Evolutionary conservation across 805 yeast species (phyloP), one percentile per base, ranked within the genome.

Genomic region (Pichia californica): DNA sequence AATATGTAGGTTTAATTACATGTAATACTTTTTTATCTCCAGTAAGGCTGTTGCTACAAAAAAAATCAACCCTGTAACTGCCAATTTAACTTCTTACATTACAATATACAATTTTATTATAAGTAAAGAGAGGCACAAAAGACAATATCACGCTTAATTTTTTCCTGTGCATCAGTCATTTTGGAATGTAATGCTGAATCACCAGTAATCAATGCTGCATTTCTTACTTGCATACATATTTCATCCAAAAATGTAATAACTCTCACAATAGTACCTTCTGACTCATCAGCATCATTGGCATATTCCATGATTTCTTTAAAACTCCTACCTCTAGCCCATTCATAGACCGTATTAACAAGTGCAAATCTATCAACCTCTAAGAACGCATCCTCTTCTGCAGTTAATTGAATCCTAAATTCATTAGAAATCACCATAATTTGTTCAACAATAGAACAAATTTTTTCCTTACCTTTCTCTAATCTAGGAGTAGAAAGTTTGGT

Each of bases 261-360:
- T 57, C 99, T 76, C 19, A 93, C 99, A 57, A 93, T 93, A 0
- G 96, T 86, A 33, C 99, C 99, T 64, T 93, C 99, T 19, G 62
- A 60, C 41, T 62, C 66, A 41, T 52, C 58, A 30, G 88, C 89
- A 55, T 89, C 95, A 16, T 79, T 81, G 45, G 96, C 86, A 50
- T 88, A 73, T 47, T 78, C 82, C 83, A 89, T 93, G 51, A 93
- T 91, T 45, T 88, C 94, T 51, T 83, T 83, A 68, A 93, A 93
- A 0, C 94, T 74, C 71, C 82, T 74, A 2, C 99, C 99, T 51
- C 94, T 73, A 1, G 98, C 96, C 99, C 99, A 93, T 64, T 93
- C 97, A 61, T 91, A 93, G 5, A 91, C 96, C 11, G 88, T 96
- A 59, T 88, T 91, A 64, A 88, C 85, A 56, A 93, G 71, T 0